Evolutionary conservation across 768 basidiomycete genomes (phyloP).

Genomic region (Filobasidium wieringae): DNA sequence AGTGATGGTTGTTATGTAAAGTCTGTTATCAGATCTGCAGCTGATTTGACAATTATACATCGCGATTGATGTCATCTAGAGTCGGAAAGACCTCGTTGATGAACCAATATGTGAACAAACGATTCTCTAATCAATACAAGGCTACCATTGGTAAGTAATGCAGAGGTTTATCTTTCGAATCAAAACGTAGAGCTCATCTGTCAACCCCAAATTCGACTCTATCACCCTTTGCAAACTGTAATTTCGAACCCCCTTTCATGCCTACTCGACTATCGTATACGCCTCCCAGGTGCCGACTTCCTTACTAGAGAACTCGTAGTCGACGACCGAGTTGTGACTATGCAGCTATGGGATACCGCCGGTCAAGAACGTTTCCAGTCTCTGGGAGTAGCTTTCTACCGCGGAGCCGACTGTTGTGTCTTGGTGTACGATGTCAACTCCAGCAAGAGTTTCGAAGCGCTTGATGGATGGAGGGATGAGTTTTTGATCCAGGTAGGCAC

Average conservation of each 20-base stretch:
- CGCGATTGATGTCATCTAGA: slow-evolving; percentile 40
- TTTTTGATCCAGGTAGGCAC: slow-evolving; percentile 63
- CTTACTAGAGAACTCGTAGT: slow-evolving; percentile 98
- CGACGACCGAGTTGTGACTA: slow-evolving; percentile 92
- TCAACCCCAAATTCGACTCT: not conserved
- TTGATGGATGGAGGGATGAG: slow-evolving; percentile 98
- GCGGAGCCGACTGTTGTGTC: slow-evolving; percentile 97
- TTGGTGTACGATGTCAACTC: slow-evolving; percentile 99
- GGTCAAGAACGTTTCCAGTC: slow-evolving; percentile 99
- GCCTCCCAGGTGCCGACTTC: slow-evolving; percentile 38
- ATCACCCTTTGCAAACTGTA: not conserved
- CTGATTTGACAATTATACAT: not conserved
- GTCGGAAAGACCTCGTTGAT: slow-evolving; percentile 99
- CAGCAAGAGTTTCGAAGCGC: slow-evolving; percentile 92
- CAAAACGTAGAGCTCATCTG: not conserved
- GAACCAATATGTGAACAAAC: slow-evolving; percentile 99
- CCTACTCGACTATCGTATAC: not conserved
- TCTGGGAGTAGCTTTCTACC: slow-evolving; percentile 95
- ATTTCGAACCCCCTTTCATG: not conserved
- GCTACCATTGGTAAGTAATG: slow-evolving; percentile 51
- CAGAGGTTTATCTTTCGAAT: not conserved
- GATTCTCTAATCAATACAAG: slow-evolving; percentile 99
- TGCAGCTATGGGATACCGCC: slow-evolving; percentile 99
- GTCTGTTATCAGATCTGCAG: not conserved
- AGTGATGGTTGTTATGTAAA: slow-evolving; percentile 5